Evolutionary conservation across 1,284 basidiomycete species (phyloP), one percentile per base, ranked within the genome.

Genomic region (Rhodotorula sp.): DNA sequence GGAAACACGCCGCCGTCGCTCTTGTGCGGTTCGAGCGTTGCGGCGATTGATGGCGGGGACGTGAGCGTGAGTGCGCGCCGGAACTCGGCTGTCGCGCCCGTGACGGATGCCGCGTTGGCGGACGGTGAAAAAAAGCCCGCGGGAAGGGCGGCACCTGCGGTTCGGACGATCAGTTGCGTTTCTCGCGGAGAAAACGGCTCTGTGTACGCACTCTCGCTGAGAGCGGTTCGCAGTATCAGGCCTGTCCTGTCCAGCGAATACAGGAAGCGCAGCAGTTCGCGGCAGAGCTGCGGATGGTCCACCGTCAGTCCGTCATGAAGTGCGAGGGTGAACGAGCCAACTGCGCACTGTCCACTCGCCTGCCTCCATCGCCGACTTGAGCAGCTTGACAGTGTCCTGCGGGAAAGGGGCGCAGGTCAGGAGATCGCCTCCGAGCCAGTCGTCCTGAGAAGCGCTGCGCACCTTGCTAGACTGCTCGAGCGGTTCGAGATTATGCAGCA

Each of bases 401-500:
- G 58, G 16, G 25, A 41, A 9, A 1, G 17, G 9, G 45, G n/a
- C 12, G 34, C 10, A 50, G 8, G 12, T 49, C 13, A 14, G 12
- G 48, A 41, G 59, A 42, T 53, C 7, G 17, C 19, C 4, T 10
- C 4, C 10, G 10, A 5, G 4, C n/a, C 5, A 4, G 17, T n/a
- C 13, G 2, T 14, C 14, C 3, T 7, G 10, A 58, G 56, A 25
- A 13, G 21, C 3, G 23, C 53, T 3, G 25, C 50, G 3, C 27
- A 55, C 62, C 60, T 73, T 68, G 63, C 88, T 88, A 71, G 88
- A 87, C 80, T 89, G 90, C 73, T 93, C 91, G 61, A 92, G 83
- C 73, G 94, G 91, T 79, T 98, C 93, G 61, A 98, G 85, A 73
- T 91, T 93, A 81, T 99, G 95, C 68, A 99, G 83, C 4, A 99